Conservation (phyloP, 1,139 yeast species). For the Scheffersomyces illinoinensis region DNA sequence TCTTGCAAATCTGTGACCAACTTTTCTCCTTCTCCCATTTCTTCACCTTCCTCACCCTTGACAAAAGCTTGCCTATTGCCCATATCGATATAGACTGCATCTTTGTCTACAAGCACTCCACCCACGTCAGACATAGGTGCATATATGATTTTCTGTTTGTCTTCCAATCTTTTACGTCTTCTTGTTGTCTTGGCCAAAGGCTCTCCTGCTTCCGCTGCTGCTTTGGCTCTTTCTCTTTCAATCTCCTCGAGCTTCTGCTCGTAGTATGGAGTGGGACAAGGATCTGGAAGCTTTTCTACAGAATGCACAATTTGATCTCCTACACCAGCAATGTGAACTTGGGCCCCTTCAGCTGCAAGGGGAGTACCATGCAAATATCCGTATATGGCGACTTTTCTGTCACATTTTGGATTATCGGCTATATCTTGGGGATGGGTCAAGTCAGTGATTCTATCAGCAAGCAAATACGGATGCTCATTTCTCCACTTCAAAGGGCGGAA, state of each 20-base stretch:
- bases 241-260: conserved; percentile 83
- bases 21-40: conserved; percentile 79
- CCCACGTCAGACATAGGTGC: conserved; percentile 99
- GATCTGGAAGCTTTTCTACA: conserved; percentile 92
- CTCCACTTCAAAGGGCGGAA: conserved; percentile 98
- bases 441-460: conserved; percentile 94
- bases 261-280: conserved; percentile 95
- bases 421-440: conserved; percentile 87
- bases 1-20: conserved; percentile 80
- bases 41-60: conserved; percentile 51
- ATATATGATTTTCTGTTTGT: conserved; percentile 88
- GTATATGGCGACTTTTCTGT: conserved; percentile 86
- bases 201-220: conserved; percentile 62
- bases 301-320: conserved; percentile 81
- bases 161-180: conserved; percentile 89
- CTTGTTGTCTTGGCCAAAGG: conserved; percentile 53
- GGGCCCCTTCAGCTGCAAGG: conserved; percentile 66
- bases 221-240: conserved; percentile 68
- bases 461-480: conserved; percentile 92
- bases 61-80: conserved; percentile 64
- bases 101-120: conserved; percentile 94
- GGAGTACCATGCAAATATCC: conserved; percentile 97
- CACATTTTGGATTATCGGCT: conserved; percentile 77
- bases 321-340: conserved; percentile 92
- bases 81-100: conserved; percentile 93